Conservation (phyloP, 2,329 filamentous ascomycete genomes). For the Botryotinia globosa region DNA sequence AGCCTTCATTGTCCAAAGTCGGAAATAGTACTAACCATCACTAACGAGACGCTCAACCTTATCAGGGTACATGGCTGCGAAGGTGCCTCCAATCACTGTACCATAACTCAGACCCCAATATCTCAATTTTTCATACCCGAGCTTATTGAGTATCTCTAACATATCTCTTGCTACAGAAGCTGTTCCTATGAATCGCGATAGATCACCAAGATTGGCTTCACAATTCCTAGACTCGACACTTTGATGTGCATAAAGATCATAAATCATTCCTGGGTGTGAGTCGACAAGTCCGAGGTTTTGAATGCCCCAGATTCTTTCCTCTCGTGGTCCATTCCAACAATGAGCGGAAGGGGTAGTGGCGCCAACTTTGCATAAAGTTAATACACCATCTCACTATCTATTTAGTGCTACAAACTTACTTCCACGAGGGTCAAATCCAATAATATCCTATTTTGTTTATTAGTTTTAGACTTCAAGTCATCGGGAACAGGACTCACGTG, state of each 20-base stretch:
- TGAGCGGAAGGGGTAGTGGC: constrained; percentile 48
- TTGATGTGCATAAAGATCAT: constrained; percentile 46
- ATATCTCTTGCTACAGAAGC: constrained; percentile 37
- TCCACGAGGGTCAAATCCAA: constrained; percentile 52
- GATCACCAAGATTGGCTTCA: constrained; percentile 5
- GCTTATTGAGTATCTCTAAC: constrained; percentile 37
- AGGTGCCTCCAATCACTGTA: constrained; percentile 44
- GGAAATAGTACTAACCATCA: constrained; percentile 23
- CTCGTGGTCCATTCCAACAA: constrained; percentile 47
- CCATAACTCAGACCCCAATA: constrained; percentile 53
- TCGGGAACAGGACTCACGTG: background rate
- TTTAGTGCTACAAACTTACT: constrained; percentile 9
- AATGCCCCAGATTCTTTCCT: constrained; percentile 46
- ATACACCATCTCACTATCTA: background rate
- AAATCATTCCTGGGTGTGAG: constrained; percentile 47
- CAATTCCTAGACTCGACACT: background rate
- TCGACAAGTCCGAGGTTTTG: constrained; percentile 47
- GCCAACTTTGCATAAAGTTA: constrained; percentile 33
- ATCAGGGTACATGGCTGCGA: constrained; percentile 45
- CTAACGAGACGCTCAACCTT: constrained; percentile 43
- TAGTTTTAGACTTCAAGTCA: background rate
- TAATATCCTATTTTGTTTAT: constrained; percentile 43
- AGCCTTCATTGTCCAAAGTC: constrained; percentile 40
- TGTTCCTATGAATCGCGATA: background rate
- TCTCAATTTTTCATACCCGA: constrained; percentile 40